Base-by-base conservation (phyloP, 2,329 filamentous ascomycete genomes). In the Thelonectria rubi region DNA sequence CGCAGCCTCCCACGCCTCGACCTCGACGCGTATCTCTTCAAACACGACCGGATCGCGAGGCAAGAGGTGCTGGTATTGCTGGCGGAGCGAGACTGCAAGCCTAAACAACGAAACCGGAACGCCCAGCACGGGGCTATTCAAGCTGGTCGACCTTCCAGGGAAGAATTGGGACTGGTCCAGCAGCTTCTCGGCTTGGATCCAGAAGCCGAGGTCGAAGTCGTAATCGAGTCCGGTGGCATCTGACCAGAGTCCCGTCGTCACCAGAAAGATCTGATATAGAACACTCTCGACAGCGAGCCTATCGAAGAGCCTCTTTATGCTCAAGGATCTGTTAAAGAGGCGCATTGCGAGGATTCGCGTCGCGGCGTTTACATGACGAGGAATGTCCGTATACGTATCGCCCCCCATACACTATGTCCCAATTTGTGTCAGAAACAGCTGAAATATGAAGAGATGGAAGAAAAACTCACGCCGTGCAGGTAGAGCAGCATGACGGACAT, bases 401-500 rank as follows among this genome's bases (percentile, higher is more conserved):
- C 64, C 58, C 20, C 68, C 64, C 24, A 69, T 63, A 12, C 32
- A 68, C 69, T 72, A 3, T 11, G 24, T 24, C 3, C 20, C 10
- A 10, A 18, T 5, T n/a, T 3, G 4, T 9, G 37, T 59, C 17
- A 62, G 55, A 9, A 46, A n/a, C 14, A 4, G 15, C 10, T 3
- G 3, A 11, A 30, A 30, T 30, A 30, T 9, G 7, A 30, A 2
- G 26, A 30, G 26, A 8, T 5, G 26, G 8, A 30, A 18, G n/a
- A 21, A 20, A 6, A 2, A n/a, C 67, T 53, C 58, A 72, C 70
- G 14, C 70, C 70, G 26, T 73, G 66, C 0, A 73, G 40, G 39
- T 72, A 72, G 4, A 73, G 51, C 0, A 72, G 43, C 65, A 72
- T 72, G 1, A 72, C 63, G 0, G 69, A 69, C 66, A 72, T 71